Evolutionary conservation across 768 basidiomycete species (phyloP).

Genomic region (Hericium erinaceus): DNA sequence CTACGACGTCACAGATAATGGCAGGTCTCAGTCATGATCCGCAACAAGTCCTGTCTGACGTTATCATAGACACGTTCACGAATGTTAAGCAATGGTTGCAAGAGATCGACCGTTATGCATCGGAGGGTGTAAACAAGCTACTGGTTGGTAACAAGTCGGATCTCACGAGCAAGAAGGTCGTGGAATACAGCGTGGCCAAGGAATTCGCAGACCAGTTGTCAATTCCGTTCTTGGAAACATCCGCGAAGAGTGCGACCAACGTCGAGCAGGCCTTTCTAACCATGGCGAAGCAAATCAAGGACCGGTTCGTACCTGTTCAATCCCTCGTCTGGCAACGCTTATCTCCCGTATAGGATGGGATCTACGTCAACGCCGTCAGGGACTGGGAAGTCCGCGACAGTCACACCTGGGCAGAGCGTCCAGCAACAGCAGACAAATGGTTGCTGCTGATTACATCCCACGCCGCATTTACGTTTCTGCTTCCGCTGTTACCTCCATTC

Average conservation of each 20-base stretch:
- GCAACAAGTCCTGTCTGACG: too few relatives aligned
- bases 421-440: conserved; percentile 63
- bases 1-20: conserved; percentile 97
- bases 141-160: conserved; percentile 99
- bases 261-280: conserved; percentile 99
- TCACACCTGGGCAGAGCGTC: conserved; percentile 79
- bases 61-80: conserved; percentile 69
- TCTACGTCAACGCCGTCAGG: conserved; percentile 67
- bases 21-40: conserved; percentile 26
- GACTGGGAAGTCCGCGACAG: conserved; percentile 71
- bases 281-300: conserved; percentile 95
- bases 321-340: neutral
- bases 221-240: conserved; percentile 96
- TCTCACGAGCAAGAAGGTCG: conserved; percentile 92
- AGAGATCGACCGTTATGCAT: conserved; percentile 92
- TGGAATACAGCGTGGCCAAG: conserved; percentile 84
- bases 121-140: conserved; percentile 97
- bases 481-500: neutral
- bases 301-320: conserved; percentile 44
- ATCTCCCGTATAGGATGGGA: conserved; percentile 56
- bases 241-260: conserved; percentile 97
- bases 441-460: conserved; percentile 62
- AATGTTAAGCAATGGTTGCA: conserved; percentile 95
- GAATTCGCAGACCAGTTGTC: conserved; percentile 93
- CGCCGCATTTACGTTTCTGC: neutral